phyloP scores from a whole-genome alignment of 192 early-diverging fungal species.

The Coemansia sp. region DNA sequence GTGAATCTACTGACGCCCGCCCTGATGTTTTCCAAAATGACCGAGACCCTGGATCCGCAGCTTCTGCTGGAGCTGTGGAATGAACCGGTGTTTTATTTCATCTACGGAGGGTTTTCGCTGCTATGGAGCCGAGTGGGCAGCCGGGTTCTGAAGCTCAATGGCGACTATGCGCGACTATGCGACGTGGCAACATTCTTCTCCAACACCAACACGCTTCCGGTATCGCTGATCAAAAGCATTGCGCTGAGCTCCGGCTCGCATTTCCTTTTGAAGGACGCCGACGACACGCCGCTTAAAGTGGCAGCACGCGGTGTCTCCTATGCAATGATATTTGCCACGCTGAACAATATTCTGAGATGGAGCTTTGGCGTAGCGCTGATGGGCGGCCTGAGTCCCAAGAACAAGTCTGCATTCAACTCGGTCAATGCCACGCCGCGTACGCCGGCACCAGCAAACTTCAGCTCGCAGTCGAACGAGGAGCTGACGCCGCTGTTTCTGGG shows the following conservation, averaged over 20 bases:
- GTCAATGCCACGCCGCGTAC: conserved; percentile 33
- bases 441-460: conserved; percentile 9
- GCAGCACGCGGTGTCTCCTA: conserved; percentile 69
- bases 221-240: conserved; percentile 66
- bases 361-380: conserved; percentile 70
- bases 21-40: conserved; percentile 72
- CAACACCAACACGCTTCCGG: conserved; percentile 73
- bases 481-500: conserved; percentile 39
- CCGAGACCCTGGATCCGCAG: conserved; percentile 61
- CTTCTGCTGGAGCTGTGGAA: conserved; percentile 71
- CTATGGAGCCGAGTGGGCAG: conserved; percentile 44
- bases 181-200: conserved; percentile 65
- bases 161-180: conserved; percentile 60
- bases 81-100: conserved; percentile 59
- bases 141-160: conserved; percentile 38
- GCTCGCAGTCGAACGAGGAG: conserved; percentile 10
- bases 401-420: conserved; percentile 33
- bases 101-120: conserved; percentile 48
- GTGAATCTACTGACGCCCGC: conserved; percentile 73
- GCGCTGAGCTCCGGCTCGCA: conserved; percentile 47
- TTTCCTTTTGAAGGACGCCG: conserved; percentile 45
- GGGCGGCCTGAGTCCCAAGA: conserved; percentile 36
- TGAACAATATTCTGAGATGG: conserved; percentile 77
- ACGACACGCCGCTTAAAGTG: conserved; percentile 50
- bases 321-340: conserved; percentile 74